Conservation (phyloP, 768 basidiomycete species). For the Termitomyces sp. region DNA sequence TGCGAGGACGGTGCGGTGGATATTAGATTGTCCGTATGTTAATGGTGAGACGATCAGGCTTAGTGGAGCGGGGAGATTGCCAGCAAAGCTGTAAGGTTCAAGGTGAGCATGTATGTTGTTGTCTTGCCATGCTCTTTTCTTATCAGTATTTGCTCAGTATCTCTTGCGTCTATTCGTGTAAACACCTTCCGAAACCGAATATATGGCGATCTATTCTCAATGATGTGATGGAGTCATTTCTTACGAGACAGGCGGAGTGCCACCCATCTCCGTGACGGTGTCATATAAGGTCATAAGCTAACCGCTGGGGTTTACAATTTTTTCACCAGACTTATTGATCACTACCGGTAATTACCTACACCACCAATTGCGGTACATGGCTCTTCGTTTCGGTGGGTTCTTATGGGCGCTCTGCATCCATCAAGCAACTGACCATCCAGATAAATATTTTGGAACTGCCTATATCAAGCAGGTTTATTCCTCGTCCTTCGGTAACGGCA, state of each 20-base stretch:
- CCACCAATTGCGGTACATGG: background rate
- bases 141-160: background rate
- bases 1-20: slow-evolving; percentile 46
- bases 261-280: background rate
- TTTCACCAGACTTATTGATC: background rate
- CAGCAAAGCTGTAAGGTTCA: background rate
- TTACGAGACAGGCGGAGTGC: background rate
- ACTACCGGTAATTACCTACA: background rate
- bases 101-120: background rate
- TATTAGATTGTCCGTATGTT: slow-evolving; percentile 51
- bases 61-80: slow-evolving; percentile 30
- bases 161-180: background rate
- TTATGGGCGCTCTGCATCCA: background rate
- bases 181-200: background rate
- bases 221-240: background rate
- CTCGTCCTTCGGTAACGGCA: background rate
- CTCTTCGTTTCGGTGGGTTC: background rate
- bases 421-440: background rate
- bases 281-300: background rate
- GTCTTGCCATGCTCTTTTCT: background rate
- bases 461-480: background rate
- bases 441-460: background rate
- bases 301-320: background rate
- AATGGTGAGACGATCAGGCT: slow-evolving; percentile 54
- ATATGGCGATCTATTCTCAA: background rate